Evolutionary conservation across 371 early-diverging fungal genomes (phyloP).

Genomic region (Circinella minor): DNA sequence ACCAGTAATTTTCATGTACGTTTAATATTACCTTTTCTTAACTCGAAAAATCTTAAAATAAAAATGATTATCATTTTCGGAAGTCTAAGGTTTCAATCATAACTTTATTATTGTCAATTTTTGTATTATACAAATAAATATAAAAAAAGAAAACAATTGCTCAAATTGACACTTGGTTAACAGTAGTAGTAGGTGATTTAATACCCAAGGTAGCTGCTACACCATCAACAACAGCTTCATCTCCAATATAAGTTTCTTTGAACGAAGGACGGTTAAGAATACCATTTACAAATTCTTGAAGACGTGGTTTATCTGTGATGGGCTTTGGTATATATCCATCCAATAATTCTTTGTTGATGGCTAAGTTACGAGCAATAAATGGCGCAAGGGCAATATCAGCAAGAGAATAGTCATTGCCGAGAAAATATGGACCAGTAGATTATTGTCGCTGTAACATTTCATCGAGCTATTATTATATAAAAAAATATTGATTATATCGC

Average conservation of each 20-base stretch:
- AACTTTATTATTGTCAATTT: no score
- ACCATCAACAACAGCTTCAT: constrained; percentile 21
- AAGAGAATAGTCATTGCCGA: constrained; percentile 57
- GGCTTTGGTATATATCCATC: constrained; percentile 23
- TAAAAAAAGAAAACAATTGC: no score
- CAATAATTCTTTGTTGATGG: constrained; percentile 19
- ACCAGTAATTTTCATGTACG: no score
- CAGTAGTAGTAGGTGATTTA: no score
- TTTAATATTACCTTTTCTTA: no score
- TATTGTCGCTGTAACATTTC: constrained; percentile 49
- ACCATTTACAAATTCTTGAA: constrained; percentile 39
- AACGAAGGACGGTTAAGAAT: constrained; percentile 27
- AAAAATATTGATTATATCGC: not conserved
- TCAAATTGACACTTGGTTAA: no score
- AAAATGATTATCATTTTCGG: no score
- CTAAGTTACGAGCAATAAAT: constrained; percentile 41
- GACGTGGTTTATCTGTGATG: constrained; percentile 29
- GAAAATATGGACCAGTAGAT: constrained; percentile 64
- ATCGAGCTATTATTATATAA: constrained; percentile 23
- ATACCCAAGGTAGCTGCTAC: not conserved
- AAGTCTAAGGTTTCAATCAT: no score
- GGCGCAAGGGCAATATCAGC: constrained; percentile 67
- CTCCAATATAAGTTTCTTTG: constrained; percentile 33
- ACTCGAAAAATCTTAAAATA: no score
- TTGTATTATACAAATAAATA: no score